A percentile compares a stretch with the other conserved stretches of the same genome.
Evolutionary conservation across 345 rosid genomes (phyloP).

Genomic region (Populus alba): DNA sequence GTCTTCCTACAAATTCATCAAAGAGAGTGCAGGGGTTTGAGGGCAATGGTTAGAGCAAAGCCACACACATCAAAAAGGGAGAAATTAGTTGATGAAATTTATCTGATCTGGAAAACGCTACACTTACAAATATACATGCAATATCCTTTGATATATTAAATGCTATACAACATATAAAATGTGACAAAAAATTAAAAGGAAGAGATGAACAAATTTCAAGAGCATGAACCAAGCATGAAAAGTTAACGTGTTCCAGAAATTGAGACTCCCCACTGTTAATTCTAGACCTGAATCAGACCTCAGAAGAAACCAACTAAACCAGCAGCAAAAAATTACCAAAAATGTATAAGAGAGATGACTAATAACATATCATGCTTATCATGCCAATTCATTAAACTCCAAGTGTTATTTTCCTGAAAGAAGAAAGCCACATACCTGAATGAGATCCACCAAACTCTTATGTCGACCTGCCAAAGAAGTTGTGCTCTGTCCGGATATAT

Average conservation of each 20-base stretch:
- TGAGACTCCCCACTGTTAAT: no score
- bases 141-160: no score
- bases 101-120: background rate
- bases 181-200: no score
- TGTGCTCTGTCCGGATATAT: slow-evolving; percentile 30
- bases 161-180: no score
- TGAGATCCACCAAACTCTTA: slow-evolving; percentile 84
- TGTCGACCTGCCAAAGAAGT: slow-evolving; percentile 53
- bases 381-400: background rate
- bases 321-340: no score
- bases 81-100: background rate
- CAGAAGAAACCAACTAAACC: no score
- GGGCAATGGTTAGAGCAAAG: slow-evolving; percentile 3
- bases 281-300: no score
- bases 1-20: slow-evolving; percentile 40
- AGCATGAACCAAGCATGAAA: no score
- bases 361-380: background rate
- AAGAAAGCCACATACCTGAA: slow-evolving; percentile 55
- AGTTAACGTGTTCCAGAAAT: no score
- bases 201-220: no score
- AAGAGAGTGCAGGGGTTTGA: slow-evolving; percentile 1
- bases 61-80: background rate
- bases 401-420: background rate
- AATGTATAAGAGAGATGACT: no score
- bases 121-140: background rate